Percentiles rank a stretch among this genome's conserved stretches.
Conservation (phyloP, 179 eudicot species). For the Corrigiola litoralis region DNA sequence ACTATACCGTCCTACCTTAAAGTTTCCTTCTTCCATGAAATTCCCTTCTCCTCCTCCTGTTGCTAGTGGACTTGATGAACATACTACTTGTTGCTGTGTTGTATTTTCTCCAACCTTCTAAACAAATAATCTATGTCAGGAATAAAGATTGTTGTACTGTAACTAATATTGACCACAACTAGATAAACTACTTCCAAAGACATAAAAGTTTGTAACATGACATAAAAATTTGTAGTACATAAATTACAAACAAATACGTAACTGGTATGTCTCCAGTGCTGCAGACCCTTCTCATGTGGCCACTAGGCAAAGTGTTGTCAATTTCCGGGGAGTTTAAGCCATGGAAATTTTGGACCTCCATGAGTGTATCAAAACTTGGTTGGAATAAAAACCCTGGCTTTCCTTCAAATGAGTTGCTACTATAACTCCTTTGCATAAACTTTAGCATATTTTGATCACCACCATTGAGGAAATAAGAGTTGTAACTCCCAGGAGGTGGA, state of each 20-base stretch:
- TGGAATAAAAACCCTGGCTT: constrained; percentile 36
- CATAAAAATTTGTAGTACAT: no score
- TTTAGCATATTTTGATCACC: constrained; percentile 37
- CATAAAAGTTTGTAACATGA: no score
- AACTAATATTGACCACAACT: no score
- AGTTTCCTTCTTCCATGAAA: constrained; percentile 59
- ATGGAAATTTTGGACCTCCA: constrained; percentile 36
- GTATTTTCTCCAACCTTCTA: constrained; percentile 33
- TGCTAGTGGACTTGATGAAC: constrained; percentile 41
- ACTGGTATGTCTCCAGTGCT: constrained; percentile 94
- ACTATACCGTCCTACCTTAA: constrained; percentile 70
- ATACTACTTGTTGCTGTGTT: constrained; percentile 26
- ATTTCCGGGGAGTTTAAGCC: no score
- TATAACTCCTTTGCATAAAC: constrained; percentile 70
- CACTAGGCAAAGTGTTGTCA: constrained; percentile 28
- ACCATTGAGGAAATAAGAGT: constrained; percentile 16
- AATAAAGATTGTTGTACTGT: no score
- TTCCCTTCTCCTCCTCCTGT: constrained; percentile 33
- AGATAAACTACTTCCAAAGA: no score
- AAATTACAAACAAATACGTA: constrained; percentile 7
- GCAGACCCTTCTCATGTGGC: constrained; percentile 69
- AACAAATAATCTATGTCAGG: no score
- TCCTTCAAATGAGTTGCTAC: constrained; percentile 56
- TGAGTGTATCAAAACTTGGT: constrained; percentile 35
- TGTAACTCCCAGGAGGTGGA: constrained; percentile 7